Evolutionary conservation across 306 rosid genomes (phyloP).

Genomic region (Betula pendula): DNA sequence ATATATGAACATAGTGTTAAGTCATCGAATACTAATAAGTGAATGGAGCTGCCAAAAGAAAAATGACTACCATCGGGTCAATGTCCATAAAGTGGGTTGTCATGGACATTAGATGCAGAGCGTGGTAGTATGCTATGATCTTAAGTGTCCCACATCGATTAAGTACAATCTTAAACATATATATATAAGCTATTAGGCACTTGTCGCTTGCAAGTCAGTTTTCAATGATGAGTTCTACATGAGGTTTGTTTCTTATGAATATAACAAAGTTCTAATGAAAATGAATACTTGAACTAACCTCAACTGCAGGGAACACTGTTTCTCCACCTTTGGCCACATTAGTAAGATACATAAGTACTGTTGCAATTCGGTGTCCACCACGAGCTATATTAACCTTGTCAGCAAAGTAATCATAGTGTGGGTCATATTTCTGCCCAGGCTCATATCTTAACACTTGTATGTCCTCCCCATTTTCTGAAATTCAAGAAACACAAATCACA

Average conservation of each 20-base stretch:
- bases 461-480: conserved; percentile 97
- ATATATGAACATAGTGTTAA: no score
- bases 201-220: no score
- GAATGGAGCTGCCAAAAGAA: no score
- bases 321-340: conserved; percentile 90
- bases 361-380: conserved; percentile 90
- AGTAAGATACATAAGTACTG: conserved; percentile 93
- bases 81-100: no score
- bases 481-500: conserved; percentile 25
- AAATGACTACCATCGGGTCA: no score
- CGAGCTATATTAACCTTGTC: conserved; percentile 88
- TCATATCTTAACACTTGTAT: conserved; percentile 97
- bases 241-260: not conserved
- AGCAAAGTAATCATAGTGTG: conserved; percentile 81
- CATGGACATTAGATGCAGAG: no score
- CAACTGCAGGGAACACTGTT: conserved; percentile 89
- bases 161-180: no score
- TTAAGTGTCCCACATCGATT: no score
- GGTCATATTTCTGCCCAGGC: conserved; percentile 95
- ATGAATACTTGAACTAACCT: conserved; percentile 56
- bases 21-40: no score
- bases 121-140: no score
- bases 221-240: no score
- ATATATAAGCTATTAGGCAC: not conserved
- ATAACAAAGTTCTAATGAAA: conserved; percentile 9